Percentiles rank a stretch among this genome's conserved stretches.
phyloP scores from a whole-genome alignment of 2,329 filamentous ascomycete species.

The Xylariomycetidae sp. region DNA sequence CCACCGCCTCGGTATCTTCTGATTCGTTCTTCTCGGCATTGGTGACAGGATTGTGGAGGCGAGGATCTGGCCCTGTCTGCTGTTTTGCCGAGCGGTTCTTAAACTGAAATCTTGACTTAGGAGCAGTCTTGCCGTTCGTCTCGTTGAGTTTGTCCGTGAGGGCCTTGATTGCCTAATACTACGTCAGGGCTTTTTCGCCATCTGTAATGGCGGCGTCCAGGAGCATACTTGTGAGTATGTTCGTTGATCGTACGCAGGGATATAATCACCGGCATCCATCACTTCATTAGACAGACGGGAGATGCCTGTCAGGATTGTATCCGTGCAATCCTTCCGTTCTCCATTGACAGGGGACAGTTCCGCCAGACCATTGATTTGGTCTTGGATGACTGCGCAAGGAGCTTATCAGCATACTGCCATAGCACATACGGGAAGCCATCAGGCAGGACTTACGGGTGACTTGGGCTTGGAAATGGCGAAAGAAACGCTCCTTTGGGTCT shows the following conservation, averaged over 20 bases:
- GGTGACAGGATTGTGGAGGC: slow-evolving; percentile 12
- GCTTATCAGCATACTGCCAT: slow-evolving; percentile 2
- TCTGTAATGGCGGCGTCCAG: background rate
- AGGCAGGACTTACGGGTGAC: slow-evolving; percentile 51
- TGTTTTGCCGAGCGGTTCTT: slow-evolving; percentile 54
- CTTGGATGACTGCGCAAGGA: slow-evolving; percentile 57
- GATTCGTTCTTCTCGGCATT: slow-evolving; percentile 15
- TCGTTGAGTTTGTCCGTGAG: slow-evolving; percentile 73
- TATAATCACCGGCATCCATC: slow-evolving; percentile 72
- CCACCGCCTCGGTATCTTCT: slow-evolving; percentile 3
- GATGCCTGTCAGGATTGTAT: slow-evolving; percentile 74
- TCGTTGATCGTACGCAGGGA: slow-evolving; percentile 85
- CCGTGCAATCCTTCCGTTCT: slow-evolving; percentile 74
- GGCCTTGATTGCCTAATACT: slow-evolving; percentile 64
- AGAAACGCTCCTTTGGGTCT: slow-evolving; percentile 71
- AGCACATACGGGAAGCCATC: background rate
- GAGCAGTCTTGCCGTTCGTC: slow-evolving; percentile 59
- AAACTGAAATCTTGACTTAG: slow-evolving; percentile 80
- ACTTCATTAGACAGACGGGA: slow-evolving; percentile 77
- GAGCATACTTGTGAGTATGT: slow-evolving; percentile 67
- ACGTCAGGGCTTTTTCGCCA: slow-evolving; percentile 3
- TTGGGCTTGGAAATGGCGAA: slow-evolving; percentile 74
- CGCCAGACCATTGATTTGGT: slow-evolving; percentile 64
- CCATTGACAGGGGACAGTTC: slow-evolving; percentile 58
- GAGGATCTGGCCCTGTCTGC: slow-evolving; percentile 33